phyloP scores from a whole-genome alignment of 2,329 filamentous ascomycete species.

The Thelonectria olida region DNA sequence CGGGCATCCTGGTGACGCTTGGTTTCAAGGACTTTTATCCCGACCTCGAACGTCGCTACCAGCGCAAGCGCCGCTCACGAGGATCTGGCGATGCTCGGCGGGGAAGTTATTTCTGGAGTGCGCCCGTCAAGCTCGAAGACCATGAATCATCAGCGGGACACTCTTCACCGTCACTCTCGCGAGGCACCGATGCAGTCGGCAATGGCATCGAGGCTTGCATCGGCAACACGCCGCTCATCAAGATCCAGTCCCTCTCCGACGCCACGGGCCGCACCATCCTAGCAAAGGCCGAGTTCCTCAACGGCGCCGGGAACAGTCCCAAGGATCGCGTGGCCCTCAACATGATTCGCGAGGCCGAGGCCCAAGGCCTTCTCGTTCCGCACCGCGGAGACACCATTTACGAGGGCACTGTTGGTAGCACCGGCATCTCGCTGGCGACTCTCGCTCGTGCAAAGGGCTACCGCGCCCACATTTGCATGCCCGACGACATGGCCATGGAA shows the following conservation, averaged over 20 bases:
- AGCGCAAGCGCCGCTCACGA: constrained; percentile 50
- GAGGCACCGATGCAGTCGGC: constrained; percentile 54
- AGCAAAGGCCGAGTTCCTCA: constrained; percentile 95
- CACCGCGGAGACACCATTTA: constrained; percentile 93
- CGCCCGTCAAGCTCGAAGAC: constrained; percentile 65
- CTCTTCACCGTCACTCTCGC: constrained; percentile 28
- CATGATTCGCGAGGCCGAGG: constrained; percentile 88
- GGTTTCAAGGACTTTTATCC: constrained; percentile 84
- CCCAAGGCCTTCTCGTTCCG: constrained; percentile 77
- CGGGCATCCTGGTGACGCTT: constrained; percentile 78
- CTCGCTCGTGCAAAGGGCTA: constrained; percentile 90
- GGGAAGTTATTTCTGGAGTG: constrained; percentile 58
- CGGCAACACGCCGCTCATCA: constrained; percentile 89
- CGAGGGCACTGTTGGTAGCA: constrained; percentile 96
- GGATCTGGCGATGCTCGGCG: constrained; percentile 41
- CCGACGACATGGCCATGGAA: constrained; percentile 86
- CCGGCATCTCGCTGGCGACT: constrained; percentile 92
- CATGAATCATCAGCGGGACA: constrained; percentile 51
- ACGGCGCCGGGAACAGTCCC: constrained; percentile 91
- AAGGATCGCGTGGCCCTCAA: constrained; percentile 94
- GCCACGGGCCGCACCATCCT: constrained; percentile 90
- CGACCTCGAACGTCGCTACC: constrained; percentile 74
- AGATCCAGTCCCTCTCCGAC: constrained; percentile 84
- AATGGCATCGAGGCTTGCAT: constrained; percentile 92
- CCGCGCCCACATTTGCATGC: constrained; percentile 96